Evolutionary conservation across 306 rosid species (phyloP).

Genomic region (Trichosanthes cucumerina): DNA sequence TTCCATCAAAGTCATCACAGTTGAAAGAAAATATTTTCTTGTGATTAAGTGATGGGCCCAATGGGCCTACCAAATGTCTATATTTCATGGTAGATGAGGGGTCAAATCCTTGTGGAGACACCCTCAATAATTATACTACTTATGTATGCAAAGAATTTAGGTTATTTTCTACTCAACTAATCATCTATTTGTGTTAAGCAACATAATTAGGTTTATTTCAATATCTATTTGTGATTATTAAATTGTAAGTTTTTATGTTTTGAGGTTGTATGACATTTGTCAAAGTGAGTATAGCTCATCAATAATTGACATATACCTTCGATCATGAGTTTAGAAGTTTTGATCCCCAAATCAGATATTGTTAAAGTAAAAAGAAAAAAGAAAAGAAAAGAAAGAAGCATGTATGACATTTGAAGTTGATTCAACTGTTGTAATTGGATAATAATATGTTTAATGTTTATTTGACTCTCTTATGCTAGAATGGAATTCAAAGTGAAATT

Average conservation of each 20-base stretch:
- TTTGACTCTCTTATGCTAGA: neutral
- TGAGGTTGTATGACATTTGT: neutral
- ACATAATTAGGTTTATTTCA: neutral
- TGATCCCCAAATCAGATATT: too few relatives aligned
- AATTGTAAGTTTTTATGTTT: neutral
- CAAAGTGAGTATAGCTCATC: too few relatives aligned
- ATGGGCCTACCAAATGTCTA: slow-evolving; percentile 23
- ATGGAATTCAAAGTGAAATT: neutral
- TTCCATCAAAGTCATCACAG: slow-evolving; percentile 19
- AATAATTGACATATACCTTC: too few relatives aligned
- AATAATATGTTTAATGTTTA: neutral
- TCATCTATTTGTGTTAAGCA: neutral
- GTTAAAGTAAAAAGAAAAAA: too few relatives aligned
- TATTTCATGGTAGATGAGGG: slow-evolving; percentile 23
- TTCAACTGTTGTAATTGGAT: neutral
- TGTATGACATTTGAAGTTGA: neutral
- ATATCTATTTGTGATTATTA: neutral
- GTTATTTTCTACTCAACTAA: neutral
- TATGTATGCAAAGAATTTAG: neutral
- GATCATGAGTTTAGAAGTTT: too few relatives aligned
- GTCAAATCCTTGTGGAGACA: slow-evolving; percentile 36
- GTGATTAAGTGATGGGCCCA: slow-evolving; percentile 20
- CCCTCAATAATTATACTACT: slow-evolving; percentile 25
- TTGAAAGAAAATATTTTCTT: neutral
- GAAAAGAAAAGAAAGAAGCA: too few relatives aligned